Evolutionary conservation across 2,329 filamentous ascomycete species (phyloP).

Genomic region (Aspergillus nomiae): DNA sequence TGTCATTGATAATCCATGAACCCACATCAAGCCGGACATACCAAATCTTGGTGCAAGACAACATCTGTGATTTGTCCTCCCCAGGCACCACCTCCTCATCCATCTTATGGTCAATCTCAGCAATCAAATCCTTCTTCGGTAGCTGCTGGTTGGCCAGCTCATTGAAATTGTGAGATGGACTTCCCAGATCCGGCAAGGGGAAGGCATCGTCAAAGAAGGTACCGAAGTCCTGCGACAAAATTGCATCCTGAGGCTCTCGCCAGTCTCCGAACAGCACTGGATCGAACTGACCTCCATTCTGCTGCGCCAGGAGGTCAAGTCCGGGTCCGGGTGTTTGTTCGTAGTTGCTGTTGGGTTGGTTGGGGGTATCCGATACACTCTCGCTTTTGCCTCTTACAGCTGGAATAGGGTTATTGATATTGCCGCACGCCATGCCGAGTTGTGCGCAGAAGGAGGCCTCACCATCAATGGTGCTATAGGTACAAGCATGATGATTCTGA

Average conservation of each 20-base stretch:
- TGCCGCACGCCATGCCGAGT: slow-evolving; percentile 49
- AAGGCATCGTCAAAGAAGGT: slow-evolving; percentile 76
- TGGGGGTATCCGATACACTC: slow-evolving; percentile 32
- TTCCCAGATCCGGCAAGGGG: slow-evolving; percentile 73
- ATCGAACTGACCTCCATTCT: slow-evolving; percentile 85
- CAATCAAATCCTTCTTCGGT: slow-evolving; percentile 70
- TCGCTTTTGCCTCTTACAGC: slow-evolving; percentile 37
- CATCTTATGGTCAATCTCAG: slow-evolving; percentile 70
- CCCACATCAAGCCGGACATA: slow-evolving; percentile 51
- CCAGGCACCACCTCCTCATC: slow-evolving; percentile 68
- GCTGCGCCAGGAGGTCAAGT: slow-evolving; percentile 71
- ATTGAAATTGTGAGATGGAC: slow-evolving; percentile 69
- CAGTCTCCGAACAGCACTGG: slow-evolving; percentile 91
- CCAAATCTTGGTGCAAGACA: slow-evolving; percentile 93
- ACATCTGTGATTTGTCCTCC: slow-evolving; percentile 62
- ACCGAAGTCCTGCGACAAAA: slow-evolving; percentile 72
- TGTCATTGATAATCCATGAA: background rate
- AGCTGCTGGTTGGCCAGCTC: slow-evolving; percentile 35
- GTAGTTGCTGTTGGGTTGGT: slow-evolving; percentile 14
- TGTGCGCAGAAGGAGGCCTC: slow-evolving; percentile 49
- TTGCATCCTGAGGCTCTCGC: slow-evolving; percentile 82
- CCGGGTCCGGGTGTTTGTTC: slow-evolving; percentile 32
- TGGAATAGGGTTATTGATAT: slow-evolving; percentile 47
- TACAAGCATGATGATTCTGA: slow-evolving; percentile 31
- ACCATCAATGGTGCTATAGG: slow-evolving; percentile 38